Evolutionary conservation across 768 basidiomycete species (phyloP).

Genomic region (Russula emetica): DNA sequence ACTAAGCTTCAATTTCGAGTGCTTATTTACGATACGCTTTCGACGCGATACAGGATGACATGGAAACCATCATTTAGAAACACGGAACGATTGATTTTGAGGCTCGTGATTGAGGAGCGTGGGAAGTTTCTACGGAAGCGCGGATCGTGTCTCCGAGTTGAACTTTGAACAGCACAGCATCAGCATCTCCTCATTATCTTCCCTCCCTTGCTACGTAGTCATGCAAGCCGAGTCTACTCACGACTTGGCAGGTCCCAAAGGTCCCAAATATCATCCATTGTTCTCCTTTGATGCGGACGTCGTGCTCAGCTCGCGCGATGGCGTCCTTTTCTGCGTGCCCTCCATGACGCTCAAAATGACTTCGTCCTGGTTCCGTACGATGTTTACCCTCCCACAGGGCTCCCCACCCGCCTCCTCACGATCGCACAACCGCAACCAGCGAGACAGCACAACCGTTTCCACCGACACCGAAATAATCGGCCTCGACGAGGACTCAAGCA

Average conservation of each 20-base stretch:
- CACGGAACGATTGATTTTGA: too few relatives aligned
- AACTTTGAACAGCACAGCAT: neutral
- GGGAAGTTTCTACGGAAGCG: neutral
- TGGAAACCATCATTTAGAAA: too few relatives aligned
- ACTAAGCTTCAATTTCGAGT: too few relatives aligned
- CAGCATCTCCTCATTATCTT: neutral
- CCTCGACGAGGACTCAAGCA: slow-evolving; percentile 53
- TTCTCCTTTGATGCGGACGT: slow-evolving; percentile 58
- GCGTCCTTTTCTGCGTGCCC: slow-evolving; percentile 53
- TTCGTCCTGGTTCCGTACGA: slow-evolving; percentile 59
- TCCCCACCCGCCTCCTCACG: neutral
- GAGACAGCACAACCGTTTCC: neutral
- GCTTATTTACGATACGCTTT: too few relatives aligned
- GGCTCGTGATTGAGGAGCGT: neutral
- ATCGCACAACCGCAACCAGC: neutral
- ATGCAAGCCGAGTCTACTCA: slow-evolving; percentile 8
- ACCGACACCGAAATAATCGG: slow-evolving; percentile 40
- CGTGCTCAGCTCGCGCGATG: slow-evolving; percentile 49
- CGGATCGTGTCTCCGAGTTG: neutral
- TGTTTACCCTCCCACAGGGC: slow-evolving; percentile 53
- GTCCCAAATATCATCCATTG: slow-evolving; percentile 40
- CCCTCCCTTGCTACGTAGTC: neutral
- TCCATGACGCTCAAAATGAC: slow-evolving; percentile 58
- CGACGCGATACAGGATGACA: too few relatives aligned
- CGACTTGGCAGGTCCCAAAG: neutral